These are phyloP conservation scores for Globisporangium acanthophoron DNA, from an alignment of 352 stramenopile species.

Conservation along the genomic window DNA sequence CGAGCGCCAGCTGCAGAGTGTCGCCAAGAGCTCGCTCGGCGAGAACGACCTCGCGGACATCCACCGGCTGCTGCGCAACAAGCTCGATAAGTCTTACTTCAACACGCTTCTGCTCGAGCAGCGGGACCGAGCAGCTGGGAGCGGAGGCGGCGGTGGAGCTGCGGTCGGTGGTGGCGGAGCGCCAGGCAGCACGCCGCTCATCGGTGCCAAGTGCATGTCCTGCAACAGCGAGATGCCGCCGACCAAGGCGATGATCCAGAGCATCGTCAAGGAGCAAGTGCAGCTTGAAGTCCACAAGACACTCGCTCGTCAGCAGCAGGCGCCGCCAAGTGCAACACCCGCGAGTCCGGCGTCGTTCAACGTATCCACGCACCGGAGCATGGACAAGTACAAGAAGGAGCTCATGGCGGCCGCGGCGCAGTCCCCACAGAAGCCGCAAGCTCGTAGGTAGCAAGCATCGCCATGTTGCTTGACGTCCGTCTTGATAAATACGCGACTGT, in stretches of 20 bases:
- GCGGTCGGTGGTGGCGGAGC: background rate
- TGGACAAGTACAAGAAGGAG: conserved; percentile 71
- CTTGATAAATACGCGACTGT: background rate
- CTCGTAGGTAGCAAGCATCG: conserved; percentile 2
- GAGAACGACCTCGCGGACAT: conserved; percentile 61
- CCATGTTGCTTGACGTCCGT: background rate
- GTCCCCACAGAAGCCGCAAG: conserved; percentile 34
- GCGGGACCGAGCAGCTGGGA: conserved; percentile 20
- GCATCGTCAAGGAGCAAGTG: conserved; percentile 49
- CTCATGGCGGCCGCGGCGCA: conserved; percentile 42
- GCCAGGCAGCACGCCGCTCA: conserved; percentile 22
- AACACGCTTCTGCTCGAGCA: conserved; percentile 47
- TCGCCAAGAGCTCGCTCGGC: conserved; percentile 58
- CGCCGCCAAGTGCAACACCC: conserved; percentile 1
- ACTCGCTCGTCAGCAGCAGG: conserved; percentile 20
- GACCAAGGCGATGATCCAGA: conserved; percentile 60
- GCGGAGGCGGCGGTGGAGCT: conserved; percentile 6
- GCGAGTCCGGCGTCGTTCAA: conserved; percentile 30
- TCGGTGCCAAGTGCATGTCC: conserved; percentile 62
- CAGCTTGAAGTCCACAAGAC: conserved; percentile 55
- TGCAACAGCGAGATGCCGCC: conserved; percentile 56
- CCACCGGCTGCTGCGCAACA: conserved; percentile 42
- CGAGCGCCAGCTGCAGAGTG: conserved; percentile 54
- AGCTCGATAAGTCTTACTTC: conserved; percentile 60
- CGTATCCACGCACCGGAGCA: conserved; percentile 48